phyloP scores from a whole-genome alignment of 306 rosid species.

The Biancaea sappan region DNA sequence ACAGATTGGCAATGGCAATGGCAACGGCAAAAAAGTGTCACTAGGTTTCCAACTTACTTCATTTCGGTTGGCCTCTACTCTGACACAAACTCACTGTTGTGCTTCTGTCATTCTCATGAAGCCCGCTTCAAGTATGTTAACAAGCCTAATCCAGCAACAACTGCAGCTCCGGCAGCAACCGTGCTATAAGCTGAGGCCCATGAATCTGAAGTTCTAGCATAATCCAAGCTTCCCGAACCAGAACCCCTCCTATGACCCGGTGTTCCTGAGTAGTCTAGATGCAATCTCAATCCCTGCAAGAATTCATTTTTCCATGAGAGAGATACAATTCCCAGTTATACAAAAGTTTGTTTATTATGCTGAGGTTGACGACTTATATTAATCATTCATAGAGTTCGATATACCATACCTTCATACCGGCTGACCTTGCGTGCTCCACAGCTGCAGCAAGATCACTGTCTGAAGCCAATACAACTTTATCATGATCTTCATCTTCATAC shows the following conservation, averaged over 20 bases:
- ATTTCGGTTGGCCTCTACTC: constrained; percentile 33
- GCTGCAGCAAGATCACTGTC: constrained; percentile 92
- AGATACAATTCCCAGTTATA: background rate
- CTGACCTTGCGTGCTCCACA: constrained; percentile 86
- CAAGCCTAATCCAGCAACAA: constrained; percentile 84
- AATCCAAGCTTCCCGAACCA: constrained; percentile 51
- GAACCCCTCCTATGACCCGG: constrained; percentile 39
- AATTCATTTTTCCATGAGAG: constrained; percentile 13
- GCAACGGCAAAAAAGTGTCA: background rate
- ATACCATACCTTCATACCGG: constrained; percentile 85
- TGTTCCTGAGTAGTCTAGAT: constrained; percentile 69
- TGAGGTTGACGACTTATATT: background rate
- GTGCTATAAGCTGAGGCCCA: constrained; percentile 92
- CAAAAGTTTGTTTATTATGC: background rate
- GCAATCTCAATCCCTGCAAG: constrained; percentile 89
- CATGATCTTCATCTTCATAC: constrained; percentile 98
- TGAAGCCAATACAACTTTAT: constrained; percentile 88
- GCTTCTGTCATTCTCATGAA: constrained; percentile 19
- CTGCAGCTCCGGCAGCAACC: constrained; percentile 95
- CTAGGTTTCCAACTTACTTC: constrained; percentile 32
- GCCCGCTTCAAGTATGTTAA: constrained; percentile 73
- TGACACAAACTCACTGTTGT: constrained; percentile 1
- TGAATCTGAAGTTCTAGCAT: constrained; percentile 64
- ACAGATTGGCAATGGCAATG: constrained; percentile 26
- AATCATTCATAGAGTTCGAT: too few species aligned